A percentile compares a stretch with the other conserved stretches of the same genome.
Conservation (phyloP, 2,329 filamentous ascomycete genomes). For the Aspergillus sp. region DNA sequence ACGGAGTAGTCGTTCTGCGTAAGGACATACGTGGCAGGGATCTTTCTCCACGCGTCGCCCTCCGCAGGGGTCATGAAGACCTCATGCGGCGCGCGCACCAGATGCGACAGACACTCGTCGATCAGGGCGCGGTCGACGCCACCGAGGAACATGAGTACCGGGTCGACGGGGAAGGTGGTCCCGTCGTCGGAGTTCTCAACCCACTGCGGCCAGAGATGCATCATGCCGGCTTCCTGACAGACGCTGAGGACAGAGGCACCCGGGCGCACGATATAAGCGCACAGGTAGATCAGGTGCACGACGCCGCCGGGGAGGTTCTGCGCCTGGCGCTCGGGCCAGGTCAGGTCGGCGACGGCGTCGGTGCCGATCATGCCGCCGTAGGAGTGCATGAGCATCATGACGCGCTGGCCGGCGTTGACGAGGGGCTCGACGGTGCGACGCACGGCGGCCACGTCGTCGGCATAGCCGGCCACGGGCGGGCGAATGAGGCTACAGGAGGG, state of each 20-base stretch:
- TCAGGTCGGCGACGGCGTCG: slow-evolving; percentile 18
- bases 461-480: slow-evolving; percentile 7
- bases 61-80: neutral
- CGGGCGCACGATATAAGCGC: slow-evolving; percentile 18
- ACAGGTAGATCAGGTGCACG: slow-evolving; percentile 22
- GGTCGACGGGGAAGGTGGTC: slow-evolving; percentile 2
- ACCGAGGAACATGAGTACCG: neutral
- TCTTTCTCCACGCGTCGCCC: slow-evolving; percentile 10
- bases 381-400: slow-evolving; percentile 26
- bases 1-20: slow-evolving; percentile 15
- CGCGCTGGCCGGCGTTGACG: slow-evolving; percentile 10
- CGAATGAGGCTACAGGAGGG: slow-evolving; percentile 14
- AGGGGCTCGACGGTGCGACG: slow-evolving; percentile 7
- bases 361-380: slow-evolving; percentile 26
- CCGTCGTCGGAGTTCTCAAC: neutral
- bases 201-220: slow-evolving; percentile 9
- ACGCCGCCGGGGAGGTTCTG: slow-evolving; percentile 15
- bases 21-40: slow-evolving; percentile 16
- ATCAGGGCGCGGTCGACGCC: neutral
- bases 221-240: slow-evolving; percentile 8
- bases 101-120: neutral
- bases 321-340: slow-evolving; percentile 6
- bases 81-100: slow-evolving; percentile 5
- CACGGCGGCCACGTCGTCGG: slow-evolving; percentile 13
- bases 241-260: slow-evolving; percentile 8